Evolutionary conservation across 768 basidiomycete genomes (phyloP), one percentile per base, ranked within the genome.

Genomic region (Hemileccinum impolitum): DNA sequence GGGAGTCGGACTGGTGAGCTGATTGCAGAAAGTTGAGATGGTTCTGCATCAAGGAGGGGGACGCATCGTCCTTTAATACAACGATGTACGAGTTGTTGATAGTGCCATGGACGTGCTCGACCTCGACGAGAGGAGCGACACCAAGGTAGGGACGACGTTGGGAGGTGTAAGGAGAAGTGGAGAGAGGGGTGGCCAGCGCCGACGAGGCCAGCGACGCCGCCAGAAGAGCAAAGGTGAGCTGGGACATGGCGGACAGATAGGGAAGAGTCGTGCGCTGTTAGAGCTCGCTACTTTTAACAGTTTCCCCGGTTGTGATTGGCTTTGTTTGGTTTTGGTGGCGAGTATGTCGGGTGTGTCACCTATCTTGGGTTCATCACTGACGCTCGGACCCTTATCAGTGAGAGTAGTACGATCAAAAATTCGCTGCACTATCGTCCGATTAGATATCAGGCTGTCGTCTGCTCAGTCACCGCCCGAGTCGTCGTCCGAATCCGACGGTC

Each of bases 21-120:
- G 66, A 69, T 63, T 85, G 72, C 44, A 96, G 70, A 70, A 88
- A 84, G 66, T 85, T 85, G 69, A 93, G 70, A 66, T 95, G 93
- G 68, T 85, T 87, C 60, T 80, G 70, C 65, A 86, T 74, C 35
- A 84, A 70, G 15, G 74, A 67, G 9, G 75, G 60, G 5, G 82
- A 74, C 12, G 85, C 54, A 48, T 80, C 83, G 51, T 83, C 76
- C 77, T 90, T 92, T 55, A 98, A 76, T 65, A 93, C 78, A 66
- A 98, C 81, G 54, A 98, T 92, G 73, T 97, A 98, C n/a, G 90
- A 89, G 75, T 94, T 87, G 73, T 87, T 84, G 65, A 94, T 72
- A 48, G 80, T 74, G 44, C 84, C 82, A 69, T 88, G 82, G 45
- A 81, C 78, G 61, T 87, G 84, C 53, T 80, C 71, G 34, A 71